Evolutionary conservation across 1,284 basidiomycete genomes (phyloP).

Genomic region (Cutaneotrichosporon cavernicola): DNA sequence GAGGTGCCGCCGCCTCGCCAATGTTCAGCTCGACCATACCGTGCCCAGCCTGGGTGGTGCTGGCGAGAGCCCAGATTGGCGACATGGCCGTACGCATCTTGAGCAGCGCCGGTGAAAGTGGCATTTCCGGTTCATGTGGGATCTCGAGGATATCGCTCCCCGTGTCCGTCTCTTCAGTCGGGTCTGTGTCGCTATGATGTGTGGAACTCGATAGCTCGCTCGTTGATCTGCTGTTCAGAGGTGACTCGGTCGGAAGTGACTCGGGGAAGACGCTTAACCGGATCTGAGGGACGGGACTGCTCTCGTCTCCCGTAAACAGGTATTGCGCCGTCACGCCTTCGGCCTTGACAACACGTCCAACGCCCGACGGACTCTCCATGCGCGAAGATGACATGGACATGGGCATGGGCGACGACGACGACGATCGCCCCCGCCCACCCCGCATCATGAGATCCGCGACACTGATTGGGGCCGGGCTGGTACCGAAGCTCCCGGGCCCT

Average conservation of each 20-base stretch:
- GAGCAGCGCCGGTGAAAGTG: constrained; percentile 41
- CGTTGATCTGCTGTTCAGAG: neutral
- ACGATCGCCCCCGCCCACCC: neutral
- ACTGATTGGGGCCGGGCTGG: constrained; percentile 31
- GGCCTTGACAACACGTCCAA: constrained; percentile 11
- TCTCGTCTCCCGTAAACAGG: constrained; percentile 46
- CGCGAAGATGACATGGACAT: neutral
- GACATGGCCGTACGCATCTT: constrained; percentile 37
- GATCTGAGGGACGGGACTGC: constrained; percentile 48
- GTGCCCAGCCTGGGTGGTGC: constrained; percentile 23
- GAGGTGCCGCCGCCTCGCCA: constrained; percentile 30
- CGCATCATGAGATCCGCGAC: constrained; percentile 37
- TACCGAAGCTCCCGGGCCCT: neutral
- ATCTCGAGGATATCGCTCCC: constrained; percentile 28
- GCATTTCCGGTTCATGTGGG: constrained; percentile 21
- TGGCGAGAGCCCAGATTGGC: constrained; percentile 51
- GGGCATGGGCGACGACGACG: constrained; percentile 1
- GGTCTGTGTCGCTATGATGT: constrained; percentile 24
- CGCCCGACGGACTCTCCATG: neutral
- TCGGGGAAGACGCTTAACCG: constrained; percentile 34
- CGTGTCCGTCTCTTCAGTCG: constrained; percentile 18
- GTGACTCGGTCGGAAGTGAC: neutral
- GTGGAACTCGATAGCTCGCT: constrained; percentile 19
- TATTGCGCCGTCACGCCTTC: constrained; percentile 51
- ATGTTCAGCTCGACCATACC: constrained; percentile 39